These are phyloP conservation scores for Pichia sp. DNA, from an alignment of 1,139 yeast species.

Conservation along the genomic window DNA sequence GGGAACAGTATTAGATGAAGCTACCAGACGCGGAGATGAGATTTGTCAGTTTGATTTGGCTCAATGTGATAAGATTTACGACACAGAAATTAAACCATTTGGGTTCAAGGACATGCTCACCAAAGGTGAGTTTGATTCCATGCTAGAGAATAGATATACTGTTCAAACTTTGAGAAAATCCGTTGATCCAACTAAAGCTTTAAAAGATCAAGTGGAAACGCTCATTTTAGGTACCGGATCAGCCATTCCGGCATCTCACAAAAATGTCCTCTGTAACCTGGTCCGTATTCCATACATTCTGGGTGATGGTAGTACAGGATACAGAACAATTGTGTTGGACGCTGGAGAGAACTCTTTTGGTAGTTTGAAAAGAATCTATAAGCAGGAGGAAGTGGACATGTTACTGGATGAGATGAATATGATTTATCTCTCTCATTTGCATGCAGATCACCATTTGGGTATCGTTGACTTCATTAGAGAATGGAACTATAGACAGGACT, in stretches of 20 bases:
- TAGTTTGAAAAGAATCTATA: constrained; percentile 56
- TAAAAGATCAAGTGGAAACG: constrained; percentile 56
- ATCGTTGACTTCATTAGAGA: constrained; percentile 58
- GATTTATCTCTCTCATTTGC: constrained; percentile 80
- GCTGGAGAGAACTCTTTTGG: constrained; percentile 95
- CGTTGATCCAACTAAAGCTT: constrained; percentile 9
- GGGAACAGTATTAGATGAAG: constrained; percentile 5
- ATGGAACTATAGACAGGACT: constrained; percentile 45
- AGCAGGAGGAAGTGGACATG: constrained; percentile 33
- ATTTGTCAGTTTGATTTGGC: constrained; percentile 2
- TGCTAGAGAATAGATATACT: constrained; percentile 3
- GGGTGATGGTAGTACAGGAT: constrained; percentile 25
- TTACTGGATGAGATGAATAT: constrained; percentile 53
- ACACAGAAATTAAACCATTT: constrained; percentile 31
- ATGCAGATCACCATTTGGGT: constrained; percentile 97
- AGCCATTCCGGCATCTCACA: constrained; percentile 75
- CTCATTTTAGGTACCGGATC: constrained; percentile 91
- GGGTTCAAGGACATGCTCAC: constrained; percentile 7
- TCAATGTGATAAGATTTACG: constrained; percentile 31
- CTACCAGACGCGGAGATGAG: constrained; percentile 7
- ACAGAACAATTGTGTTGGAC: constrained; percentile 57
- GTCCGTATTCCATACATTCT: constrained; percentile 55
- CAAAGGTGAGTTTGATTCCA: constrained; percentile 9
- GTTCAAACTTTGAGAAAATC: constrained; percentile 1
- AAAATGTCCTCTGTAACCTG: constrained; percentile 79